phyloP scores from a whole-genome alignment of 176 grass and related monocot genomes.

The Eleusine coracana region DNA sequence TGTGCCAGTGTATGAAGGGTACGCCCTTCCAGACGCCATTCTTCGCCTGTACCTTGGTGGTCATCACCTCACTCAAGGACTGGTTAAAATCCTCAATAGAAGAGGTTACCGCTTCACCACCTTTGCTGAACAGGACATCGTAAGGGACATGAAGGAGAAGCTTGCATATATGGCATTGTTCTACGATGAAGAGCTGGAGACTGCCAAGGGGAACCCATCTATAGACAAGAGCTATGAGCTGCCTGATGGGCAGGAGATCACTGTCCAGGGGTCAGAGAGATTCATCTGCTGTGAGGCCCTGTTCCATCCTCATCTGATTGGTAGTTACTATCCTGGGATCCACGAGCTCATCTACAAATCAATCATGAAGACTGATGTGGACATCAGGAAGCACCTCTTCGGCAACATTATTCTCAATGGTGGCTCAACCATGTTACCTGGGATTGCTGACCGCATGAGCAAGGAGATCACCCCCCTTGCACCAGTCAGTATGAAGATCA shows the following conservation, averaged over 20 bases:
- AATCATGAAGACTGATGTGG: slow-evolving; percentile 88
- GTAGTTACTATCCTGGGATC: slow-evolving; percentile 70
- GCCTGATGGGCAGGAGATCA: slow-evolving; percentile 74
- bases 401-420: slow-evolving; percentile 79
- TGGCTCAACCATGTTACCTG: slow-evolving; percentile 81
- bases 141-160: slow-evolving; percentile 82
- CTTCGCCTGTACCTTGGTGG: slow-evolving; percentile 52
- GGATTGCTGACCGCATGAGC: slow-evolving; percentile 69
- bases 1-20: slow-evolving; percentile 60
- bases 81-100: slow-evolving; percentile 67
- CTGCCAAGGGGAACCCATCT: slow-evolving; percentile 52
- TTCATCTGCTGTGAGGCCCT: slow-evolving; percentile 83
- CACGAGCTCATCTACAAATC: slow-evolving; percentile 81
- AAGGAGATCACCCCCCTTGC: too few relatives aligned
- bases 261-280: background rate
- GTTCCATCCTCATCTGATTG: slow-evolving; percentile 76
- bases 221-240: slow-evolving; percentile 70
- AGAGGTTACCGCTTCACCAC: slow-evolving; percentile 71
- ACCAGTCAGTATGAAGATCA: too few relatives aligned
- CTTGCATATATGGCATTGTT: background rate
- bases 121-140: slow-evolving; percentile 66
- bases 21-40: background rate
- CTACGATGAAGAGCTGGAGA: slow-evolving; percentile 65
- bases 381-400: slow-evolving; percentile 78
- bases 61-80: slow-evolving; percentile 55